phyloP scores from a whole-genome alignment of 768 basidiomycete genomes.

The Leccinum sublutescens region DNA sequence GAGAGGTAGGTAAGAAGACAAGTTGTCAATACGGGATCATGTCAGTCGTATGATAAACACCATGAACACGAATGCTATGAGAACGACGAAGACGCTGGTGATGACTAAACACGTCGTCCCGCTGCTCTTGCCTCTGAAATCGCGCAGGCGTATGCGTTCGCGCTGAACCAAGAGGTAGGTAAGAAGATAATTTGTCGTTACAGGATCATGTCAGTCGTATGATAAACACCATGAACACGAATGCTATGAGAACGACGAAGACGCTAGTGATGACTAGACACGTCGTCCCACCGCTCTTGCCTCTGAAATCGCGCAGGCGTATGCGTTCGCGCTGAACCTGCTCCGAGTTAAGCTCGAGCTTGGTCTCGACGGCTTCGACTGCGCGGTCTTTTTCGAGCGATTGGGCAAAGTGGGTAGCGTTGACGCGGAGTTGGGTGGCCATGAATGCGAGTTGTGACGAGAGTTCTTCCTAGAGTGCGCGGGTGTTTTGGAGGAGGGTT shows the following conservation, averaged over 20 bases:
- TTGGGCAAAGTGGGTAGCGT: constrained; percentile 75
- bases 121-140: constrained; percentile 60
- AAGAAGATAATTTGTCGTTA: too few relatives aligned
- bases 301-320: constrained; percentile 58
- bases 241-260: constrained; percentile 64
- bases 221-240: constrained; percentile 67
- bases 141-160: constrained; percentile 58
- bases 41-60: constrained; percentile 71
- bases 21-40: constrained; percentile 16
- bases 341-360: constrained; percentile 71
- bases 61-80: constrained; percentile 68
- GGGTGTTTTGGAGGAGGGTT: constrained; percentile 53
- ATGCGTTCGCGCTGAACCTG: constrained; percentile 65
- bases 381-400: constrained; percentile 73
- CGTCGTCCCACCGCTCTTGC: constrained; percentile 68
- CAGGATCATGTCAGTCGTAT: constrained; percentile 51
- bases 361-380: constrained; percentile 62
- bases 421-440: constrained; percentile 84
- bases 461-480: constrained; percentile 68
- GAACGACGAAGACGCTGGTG: constrained; percentile 61
- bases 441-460: constrained; percentile 75
- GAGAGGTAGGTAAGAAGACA: background rate
- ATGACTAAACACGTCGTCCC: constrained; percentile 74
- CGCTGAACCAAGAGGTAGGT: constrained; percentile 46
- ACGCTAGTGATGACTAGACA: constrained; percentile 68